Evolutionary conservation across 2,329 filamentous ascomycete species (phyloP), one percentile per base, ranked within the genome.

Genomic region (Colletotrichum limetticola): DNA sequence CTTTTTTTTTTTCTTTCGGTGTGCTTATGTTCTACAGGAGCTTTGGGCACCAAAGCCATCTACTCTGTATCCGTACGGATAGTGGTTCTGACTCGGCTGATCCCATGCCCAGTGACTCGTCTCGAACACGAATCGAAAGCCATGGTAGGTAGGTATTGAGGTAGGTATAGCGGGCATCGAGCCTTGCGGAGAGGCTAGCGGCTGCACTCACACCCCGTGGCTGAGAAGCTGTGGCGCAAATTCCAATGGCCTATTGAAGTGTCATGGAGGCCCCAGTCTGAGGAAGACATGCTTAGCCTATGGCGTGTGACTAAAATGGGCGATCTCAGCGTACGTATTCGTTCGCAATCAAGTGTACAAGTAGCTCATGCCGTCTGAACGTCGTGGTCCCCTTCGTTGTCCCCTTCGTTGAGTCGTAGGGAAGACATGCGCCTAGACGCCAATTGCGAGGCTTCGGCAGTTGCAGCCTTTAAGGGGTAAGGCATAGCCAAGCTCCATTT

Each of bases 91-190:
- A 70, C 61, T 70, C 67, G 35, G 32, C 55, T 52, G 28, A 35
- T 49, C 64, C 35, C 56, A 49, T 49, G 56, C 56, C 46, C 61
- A 42, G 68, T 61, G 68, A 71, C 68, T 67, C 56, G 68, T 28
- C 55, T 14, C 16, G 12, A 64, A 46, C 26, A 8, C 16, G 37
- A 19, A 16, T 42, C 37, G 37, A 42, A 42, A 14, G 37, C 37
- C 37, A 42, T 42, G 16, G 2, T 35, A 35, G 32, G 32, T 32
- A 32, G 30, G 19, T 37, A 24, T 12, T 26, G 37, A 59, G 53
- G 28, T 22, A 37, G 30, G 30, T 32, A 11, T 61, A 26, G 24
- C 52, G 65, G 56, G 64, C 64, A 26, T 37, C 7, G n/a, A 62
- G 49, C 24, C 49, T 32, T 32, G 14, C 12, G 66, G 9, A 24